A percentile compares a stretch with the other conserved stretches of the same genome.
These are phyloP conservation scores for Trichosporon sp. DNA, from an alignment of 1,284 basidiomycete genomes.

Conservation along the genomic window DNA sequence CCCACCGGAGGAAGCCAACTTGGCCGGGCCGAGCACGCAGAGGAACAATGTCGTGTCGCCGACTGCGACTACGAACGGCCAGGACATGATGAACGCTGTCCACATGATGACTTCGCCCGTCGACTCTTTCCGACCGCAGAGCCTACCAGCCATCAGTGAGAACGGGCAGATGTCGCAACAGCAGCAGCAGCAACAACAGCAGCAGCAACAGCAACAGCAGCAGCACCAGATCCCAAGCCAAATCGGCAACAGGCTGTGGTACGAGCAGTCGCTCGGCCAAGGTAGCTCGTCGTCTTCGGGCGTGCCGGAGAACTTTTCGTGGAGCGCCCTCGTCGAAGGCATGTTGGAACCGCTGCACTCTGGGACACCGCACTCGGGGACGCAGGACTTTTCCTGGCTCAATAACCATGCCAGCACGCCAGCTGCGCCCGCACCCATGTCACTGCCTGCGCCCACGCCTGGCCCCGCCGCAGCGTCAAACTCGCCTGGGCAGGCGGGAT, in stretches of 20 bases:
- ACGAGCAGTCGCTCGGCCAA: neutral
- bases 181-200: constrained; percentile 1
- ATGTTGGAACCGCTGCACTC: constrained; percentile 10
- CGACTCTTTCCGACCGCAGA: constrained; percentile 12
- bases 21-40: neutral
- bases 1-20: neutral
- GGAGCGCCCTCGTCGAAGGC: constrained; percentile 20
- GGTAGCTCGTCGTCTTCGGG: neutral
- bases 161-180: neutral
- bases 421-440: neutral
- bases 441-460: neutral
- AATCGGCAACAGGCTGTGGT: constrained; percentile 1
- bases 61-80: neutral
- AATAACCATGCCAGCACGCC: constrained; percentile 5
- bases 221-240: neutral
- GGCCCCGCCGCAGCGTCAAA: neutral
- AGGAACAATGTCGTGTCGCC: neutral
- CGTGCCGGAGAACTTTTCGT: constrained; percentile 10
- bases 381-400: constrained; percentile 15
- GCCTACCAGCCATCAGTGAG: constrained; percentile 2
- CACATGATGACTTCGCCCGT: constrained; percentile 13
- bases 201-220: neutral
- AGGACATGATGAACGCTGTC: constrained; percentile 4
- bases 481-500: neutral
- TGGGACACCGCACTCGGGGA: constrained; percentile 3